Base-by-base conservation (phyloP, 495 filamentous ascomycete genomes). In the Talaromyces nanjingensis region DNA sequence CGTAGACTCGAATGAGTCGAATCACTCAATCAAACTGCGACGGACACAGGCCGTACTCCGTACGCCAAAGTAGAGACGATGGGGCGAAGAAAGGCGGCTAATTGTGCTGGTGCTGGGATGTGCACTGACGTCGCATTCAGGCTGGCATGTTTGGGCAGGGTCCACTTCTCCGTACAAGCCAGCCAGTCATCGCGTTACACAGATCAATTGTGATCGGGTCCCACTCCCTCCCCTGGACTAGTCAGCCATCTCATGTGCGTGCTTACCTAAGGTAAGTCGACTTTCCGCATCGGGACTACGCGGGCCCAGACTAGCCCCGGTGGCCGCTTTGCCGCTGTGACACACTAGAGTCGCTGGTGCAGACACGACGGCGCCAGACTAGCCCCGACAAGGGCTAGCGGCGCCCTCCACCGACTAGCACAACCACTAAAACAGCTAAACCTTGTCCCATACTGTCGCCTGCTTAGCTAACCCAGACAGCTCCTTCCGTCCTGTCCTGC, bases 361-460 rank as follows among this genome's bases (percentile, higher is more conserved):
- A 25, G 25, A 25, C 53, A 12, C 25, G 45, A 52, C 45, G 16
- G 20, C 45, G 45, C 45, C 16, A 6, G 16, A 12, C 53, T 55
- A 55, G 25, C 53, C 53, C 22, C 22, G 2, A 5, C 12, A 6
- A 5, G 22, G 52, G 1, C 45, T n/a, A n/a, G n/a, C n/a, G n/a
- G n/a, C n/a, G n/a, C n/a, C n/a, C n/a, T n/a, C n/a, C n/a, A n/a
- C n/a, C n/a, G n/a, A n/a, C n/a, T 18, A 52, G 47, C 18, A 24
- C 49, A 54, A 14, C 49, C 49, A 29, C 22, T 56, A 56, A 56
- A 56, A 56, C 53, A 56, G 53, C 53, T n/a, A 27, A 56, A 55
- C 52, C 52, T 55, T 55, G 52, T 27, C n/a, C 22, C 47, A 53
- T 53, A 4, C 27, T 8, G 49, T 25, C 37, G 37, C 37, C 45